Evolutionary conservation across 2,329 filamentous ascomycete species (phyloP), one percentile per base, ranked within the genome.

Genomic region (Acrodontium crateriforme): DNA sequence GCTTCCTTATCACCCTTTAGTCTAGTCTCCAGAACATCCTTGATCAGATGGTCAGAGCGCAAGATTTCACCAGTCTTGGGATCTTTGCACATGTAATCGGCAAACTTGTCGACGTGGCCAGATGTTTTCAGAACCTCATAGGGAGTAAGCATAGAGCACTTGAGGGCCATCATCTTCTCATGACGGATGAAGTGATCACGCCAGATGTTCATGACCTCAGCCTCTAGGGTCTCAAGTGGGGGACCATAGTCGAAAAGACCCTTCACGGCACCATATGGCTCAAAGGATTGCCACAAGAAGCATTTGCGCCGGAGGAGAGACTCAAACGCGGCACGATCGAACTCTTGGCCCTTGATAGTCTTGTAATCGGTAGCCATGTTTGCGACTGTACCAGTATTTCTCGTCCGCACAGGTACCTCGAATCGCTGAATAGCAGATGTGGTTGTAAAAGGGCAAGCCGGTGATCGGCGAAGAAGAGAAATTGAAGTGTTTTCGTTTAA

Each of bases 1-100:
- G 89, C 87, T 56, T 91, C 78, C 64, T 89, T 89, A 63, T 95
- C 75, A 29, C 82, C 84, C 58, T 85, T 87, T 36, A 98, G 60
- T 20, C 89, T 71, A 25, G 72, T 65, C 63, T 94, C 85, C 28
- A 98, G 71, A 19, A 94, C 75, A 46, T 92, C 82, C 66, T 95
- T 85, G 42, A 98, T 85, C 47, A 95, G 72, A 63, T 98, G 89
- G 53, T 98, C 89, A 33, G 89, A 84, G 44, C 89, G 75, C 54
- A 98, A 74, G 50, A 94, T 93, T 57, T 98, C 89, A 53, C 89
- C 89, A 47, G 78, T 93, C 69, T 92, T 91, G 38, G 87, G 83
- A 57, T 98, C 89, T 40, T 55, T 55, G 49, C 51, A 93, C 85
- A 95, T 94, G 82, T 81, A 95, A 57, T 95, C 87, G 58, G 83